Evolutionary conservation across 2,329 filamentous ascomycete genomes (phyloP).

Genomic region (Mollisia scopiformis): DNA sequence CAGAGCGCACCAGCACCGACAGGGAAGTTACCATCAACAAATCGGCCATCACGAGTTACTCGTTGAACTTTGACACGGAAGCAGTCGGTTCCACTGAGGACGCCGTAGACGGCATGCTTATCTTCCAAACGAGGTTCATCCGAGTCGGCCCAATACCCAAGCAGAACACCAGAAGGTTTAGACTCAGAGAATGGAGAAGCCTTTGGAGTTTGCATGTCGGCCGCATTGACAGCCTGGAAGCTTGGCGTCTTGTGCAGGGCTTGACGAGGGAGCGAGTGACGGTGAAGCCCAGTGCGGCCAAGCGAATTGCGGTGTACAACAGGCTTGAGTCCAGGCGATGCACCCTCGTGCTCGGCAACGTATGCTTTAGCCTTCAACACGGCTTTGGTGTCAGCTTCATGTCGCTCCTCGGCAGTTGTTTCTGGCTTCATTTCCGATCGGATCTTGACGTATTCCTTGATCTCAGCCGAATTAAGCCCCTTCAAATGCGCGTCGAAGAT

Average conservation of each 20-base stretch:
- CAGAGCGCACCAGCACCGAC: slow-evolving; percentile 61
- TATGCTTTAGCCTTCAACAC: slow-evolving; percentile 30
- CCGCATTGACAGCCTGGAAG: slow-evolving; percentile 33
- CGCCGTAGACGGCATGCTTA: slow-evolving; percentile 65
- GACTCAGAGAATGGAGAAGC: slow-evolving; percentile 24
- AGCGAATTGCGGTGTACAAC: slow-evolving; percentile 25
- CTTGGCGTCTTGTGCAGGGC: slow-evolving; percentile 29
- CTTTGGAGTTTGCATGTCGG: slow-evolving; percentile 29
- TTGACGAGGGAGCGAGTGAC: slow-evolving; percentile 31
- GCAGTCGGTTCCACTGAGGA: slow-evolving; percentile 65
- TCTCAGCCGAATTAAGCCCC: slow-evolving; percentile 55
- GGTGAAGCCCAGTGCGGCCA: slow-evolving; percentile 21
- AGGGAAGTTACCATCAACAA: slow-evolving; percentile 62
- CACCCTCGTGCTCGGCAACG: slow-evolving; percentile 25
- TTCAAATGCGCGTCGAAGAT: slow-evolving; percentile 61
- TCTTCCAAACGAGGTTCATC: slow-evolving; percentile 49
- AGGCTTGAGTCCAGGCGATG: slow-evolving; percentile 23
- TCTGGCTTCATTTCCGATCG: slow-evolving; percentile 42
- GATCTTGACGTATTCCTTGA: slow-evolving; percentile 66
- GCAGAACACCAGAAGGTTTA: slow-evolving; percentile 39
- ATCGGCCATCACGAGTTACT: slow-evolving; percentile 62
- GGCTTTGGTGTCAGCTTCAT: slow-evolving; percentile 26
- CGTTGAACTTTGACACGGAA: slow-evolving; percentile 65
- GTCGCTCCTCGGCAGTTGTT: slow-evolving; percentile 22
- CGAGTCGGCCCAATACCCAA: slow-evolving; percentile 63